Conservation (phyloP, 306 rosid genomes). For the Citrullus colocynthis region DNA sequence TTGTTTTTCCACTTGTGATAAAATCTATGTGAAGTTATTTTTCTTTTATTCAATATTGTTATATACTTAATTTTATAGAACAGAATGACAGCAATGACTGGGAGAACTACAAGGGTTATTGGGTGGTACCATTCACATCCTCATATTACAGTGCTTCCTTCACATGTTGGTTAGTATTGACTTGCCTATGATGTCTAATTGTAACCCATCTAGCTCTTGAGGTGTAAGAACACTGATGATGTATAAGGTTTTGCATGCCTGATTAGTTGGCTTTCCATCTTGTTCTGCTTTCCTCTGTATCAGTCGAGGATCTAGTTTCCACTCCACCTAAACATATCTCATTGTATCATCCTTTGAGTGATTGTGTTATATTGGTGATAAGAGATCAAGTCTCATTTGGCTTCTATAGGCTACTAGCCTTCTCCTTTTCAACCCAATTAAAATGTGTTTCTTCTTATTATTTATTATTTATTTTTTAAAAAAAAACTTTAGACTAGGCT, state of each 20-base stretch:
- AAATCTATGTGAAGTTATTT: background rate
- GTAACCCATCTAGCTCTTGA: background rate
- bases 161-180: constrained; percentile 70
- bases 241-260: background rate
- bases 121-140: constrained; percentile 99
- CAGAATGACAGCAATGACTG: constrained; percentile 55
- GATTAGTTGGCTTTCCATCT: background rate
- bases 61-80: constrained; percentile 44
- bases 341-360: background rate
- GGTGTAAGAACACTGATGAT: background rate
- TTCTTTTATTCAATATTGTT: constrained; percentile 10
- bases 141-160: constrained; percentile 96
- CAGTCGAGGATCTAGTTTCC: background rate
- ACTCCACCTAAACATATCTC: background rate
- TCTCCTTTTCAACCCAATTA: background rate
- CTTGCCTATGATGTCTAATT: background rate
- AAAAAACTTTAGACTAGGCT: background rate
- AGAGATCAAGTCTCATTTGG: background rate
- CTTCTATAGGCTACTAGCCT: background rate
- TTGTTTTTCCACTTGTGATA: background rate
- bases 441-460: background rate
- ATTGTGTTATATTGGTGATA: background rate
- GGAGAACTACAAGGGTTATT: constrained; percentile 86
- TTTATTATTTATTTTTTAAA: too few relatives aligned
- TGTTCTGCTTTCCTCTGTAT: background rate